These are phyloP conservation scores for Aureobasidium mangrovei DNA, from an alignment of 2,329 filamentous ascomycete genomes.

Conservation along the genomic window DNA sequence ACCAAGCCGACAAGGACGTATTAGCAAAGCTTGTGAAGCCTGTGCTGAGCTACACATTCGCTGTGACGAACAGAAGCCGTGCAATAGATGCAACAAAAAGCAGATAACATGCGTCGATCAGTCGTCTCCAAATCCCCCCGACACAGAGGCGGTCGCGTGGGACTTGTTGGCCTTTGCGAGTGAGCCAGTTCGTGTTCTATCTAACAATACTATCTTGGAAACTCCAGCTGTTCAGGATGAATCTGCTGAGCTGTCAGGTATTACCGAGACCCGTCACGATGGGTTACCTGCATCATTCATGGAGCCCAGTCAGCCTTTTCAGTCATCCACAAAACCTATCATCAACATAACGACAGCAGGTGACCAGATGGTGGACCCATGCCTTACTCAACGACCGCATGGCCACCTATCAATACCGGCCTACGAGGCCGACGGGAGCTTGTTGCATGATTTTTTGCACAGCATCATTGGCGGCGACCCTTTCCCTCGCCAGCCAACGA, in stretches of 20 bases:
- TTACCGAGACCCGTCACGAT: background rate
- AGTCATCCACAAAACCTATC: background rate
- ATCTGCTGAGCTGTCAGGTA: background rate
- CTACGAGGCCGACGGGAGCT: background rate
- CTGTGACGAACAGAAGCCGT: constrained; percentile 48
- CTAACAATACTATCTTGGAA: background rate
- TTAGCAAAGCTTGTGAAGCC: constrained; percentile 44
- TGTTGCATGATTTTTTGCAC: constrained; percentile 14
- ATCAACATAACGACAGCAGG: background rate
- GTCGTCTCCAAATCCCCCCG: constrained; percentile 10
- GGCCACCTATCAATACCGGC: constrained; percentile 2
- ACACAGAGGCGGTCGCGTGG: constrained; percentile 8
- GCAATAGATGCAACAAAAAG: constrained; percentile 43
- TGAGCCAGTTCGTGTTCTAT: background rate
- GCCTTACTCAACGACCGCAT: background rate
- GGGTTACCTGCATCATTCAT: background rate
- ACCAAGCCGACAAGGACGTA: constrained; percentile 30
- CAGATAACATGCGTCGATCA: constrained; percentile 36
- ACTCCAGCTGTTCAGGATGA: background rate
- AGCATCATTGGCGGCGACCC: constrained; percentile 13
- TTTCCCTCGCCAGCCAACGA: background rate
- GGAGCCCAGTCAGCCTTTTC: background rate
- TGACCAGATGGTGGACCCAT: background rate
- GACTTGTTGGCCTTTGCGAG: constrained; percentile 4
- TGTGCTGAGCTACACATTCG: constrained; percentile 45